These are phyloP conservation scores for Phytopythium ostracodes DNA, from an alignment of 352 stramenopile genomes.

Conservation along the genomic window DNA sequence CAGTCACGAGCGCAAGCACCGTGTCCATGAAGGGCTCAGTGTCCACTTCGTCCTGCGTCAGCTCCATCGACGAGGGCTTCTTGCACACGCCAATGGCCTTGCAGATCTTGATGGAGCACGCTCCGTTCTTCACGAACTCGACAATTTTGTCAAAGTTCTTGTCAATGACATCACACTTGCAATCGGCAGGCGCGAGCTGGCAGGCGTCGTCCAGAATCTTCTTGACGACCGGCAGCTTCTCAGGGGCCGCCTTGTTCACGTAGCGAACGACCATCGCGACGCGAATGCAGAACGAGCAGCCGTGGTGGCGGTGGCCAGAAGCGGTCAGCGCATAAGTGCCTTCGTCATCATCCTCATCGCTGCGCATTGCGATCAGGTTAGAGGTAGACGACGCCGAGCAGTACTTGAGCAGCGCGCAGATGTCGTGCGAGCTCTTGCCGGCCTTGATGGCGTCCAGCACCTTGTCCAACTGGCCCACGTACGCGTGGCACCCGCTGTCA, in stretches of 20 bases:
- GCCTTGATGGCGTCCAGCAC: conserved; percentile 61
- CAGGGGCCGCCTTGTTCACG: conserved; percentile 17
- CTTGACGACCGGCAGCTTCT: conserved; percentile 21
- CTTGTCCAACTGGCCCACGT: conserved; percentile 62
- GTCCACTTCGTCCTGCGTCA: conserved; percentile 8
- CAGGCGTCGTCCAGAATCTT: conserved; percentile 22
- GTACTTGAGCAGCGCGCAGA: conserved; percentile 58
- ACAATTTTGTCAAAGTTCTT: conserved; percentile 47
- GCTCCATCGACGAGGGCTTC: not conserved
- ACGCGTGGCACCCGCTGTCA: conserved; percentile 60
- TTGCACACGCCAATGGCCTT: conserved; percentile 26
- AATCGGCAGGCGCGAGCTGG: conserved; percentile 20
- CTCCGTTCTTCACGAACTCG: conserved; percentile 27
- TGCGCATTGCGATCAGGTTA: not conserved
- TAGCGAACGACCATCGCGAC: conserved; percentile 21
- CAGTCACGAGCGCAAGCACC: conserved; percentile 9
- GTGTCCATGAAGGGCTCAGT: conserved; percentile 12
- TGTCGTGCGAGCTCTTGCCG: conserved; percentile 58
- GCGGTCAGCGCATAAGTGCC: not conserved
- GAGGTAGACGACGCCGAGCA: conserved; percentile 23
- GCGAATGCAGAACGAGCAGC: conserved; percentile 38
- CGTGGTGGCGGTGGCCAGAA: conserved; percentile 10
- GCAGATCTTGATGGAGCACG: conserved; percentile 30
- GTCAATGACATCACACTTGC: conserved; percentile 26
- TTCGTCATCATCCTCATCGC: not conserved